Base-by-base conservation (phyloP, 805 yeast genomes). In the Ogataea kodamae region DNA sequence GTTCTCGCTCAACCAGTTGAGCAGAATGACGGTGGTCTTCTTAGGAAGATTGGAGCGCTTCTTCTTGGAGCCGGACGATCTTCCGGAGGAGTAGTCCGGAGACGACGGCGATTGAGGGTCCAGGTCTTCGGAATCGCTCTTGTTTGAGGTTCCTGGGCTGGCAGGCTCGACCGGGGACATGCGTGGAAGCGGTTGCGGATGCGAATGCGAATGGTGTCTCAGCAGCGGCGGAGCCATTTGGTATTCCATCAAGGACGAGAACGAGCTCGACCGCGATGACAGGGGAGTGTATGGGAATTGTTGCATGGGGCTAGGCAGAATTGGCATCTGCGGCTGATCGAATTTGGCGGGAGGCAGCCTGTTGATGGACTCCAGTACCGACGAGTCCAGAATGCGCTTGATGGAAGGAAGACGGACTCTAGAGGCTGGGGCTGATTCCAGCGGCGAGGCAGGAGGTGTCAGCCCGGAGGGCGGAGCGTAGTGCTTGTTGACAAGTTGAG, bases 31-130 rank as follows among this genome's bases (percentile, higher is more conserved):
- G 1, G 81, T 75, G 3, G 78, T 73, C 48, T 72, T 75, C 54
- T 74, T 75, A n/a, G 81, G 80, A 35, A 75, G 58, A 51, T 74
- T 75, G 43, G 73, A 68, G 45, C 81, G 59, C 39, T 54, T 58
- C 41, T 59, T 62, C 37, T 55, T 56, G 15, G 17, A 21, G 39
- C 34, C 30, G 18, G 27, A 37, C 9, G 32, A 13, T 8, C 12
- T 18, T 18, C 30, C 13, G 17, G 37, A 34, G 21, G 28, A 32
- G n/a, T 26, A 25, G n/a, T 30, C 42, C 13, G 47, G 43, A 10
- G 49, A 41, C n/a, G n/a, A n/a, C n/a, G n/a, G n/a, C n/a, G n/a
- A n/a, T 2, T 50, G 45, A 5, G 49, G 48, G 9, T 37, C 25
- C 9, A 22, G 8, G 13, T 41, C 42, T n/a, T 41, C 45, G 22